phyloP scores from a whole-genome alignment of 352 stramenopile genomes.

The Pythium grandisporangium region DNA sequence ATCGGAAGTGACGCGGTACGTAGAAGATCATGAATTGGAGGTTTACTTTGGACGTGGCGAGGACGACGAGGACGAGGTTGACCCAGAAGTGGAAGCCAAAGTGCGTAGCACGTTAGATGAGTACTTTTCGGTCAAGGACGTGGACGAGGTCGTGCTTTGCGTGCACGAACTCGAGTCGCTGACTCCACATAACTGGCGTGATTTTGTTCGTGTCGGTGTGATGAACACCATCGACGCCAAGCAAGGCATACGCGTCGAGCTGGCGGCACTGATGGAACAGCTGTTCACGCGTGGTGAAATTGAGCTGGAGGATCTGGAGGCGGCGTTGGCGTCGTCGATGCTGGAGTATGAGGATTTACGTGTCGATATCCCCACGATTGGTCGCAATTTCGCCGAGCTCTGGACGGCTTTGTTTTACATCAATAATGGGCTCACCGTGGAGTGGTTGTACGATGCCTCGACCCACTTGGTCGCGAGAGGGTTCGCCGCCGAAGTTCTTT shows the following conservation, averaged over 20 bases:
- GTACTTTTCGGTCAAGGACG: constrained; percentile 67
- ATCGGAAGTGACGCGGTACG: constrained; percentile 37
- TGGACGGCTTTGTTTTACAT: constrained; percentile 54
- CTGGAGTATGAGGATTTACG: constrained; percentile 66
- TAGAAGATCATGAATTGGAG: constrained; percentile 53
- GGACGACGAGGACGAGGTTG: constrained; percentile 36
- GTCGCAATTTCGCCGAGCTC: constrained; percentile 43
- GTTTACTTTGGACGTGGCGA: constrained; percentile 50
- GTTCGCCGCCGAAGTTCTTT: constrained; percentile 37
- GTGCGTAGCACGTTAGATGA: constrained; percentile 70
- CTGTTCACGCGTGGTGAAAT: constrained; percentile 35
- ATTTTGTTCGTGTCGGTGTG: constrained; percentile 54
- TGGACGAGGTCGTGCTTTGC: constrained; percentile 65
- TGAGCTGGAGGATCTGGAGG: constrained; percentile 34
- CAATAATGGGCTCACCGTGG: constrained; percentile 22
- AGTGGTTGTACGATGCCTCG: constrained; percentile 37
- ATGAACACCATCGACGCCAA: constrained; percentile 46
- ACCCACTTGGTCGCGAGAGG: constrained; percentile 30
- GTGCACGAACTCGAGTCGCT: constrained; percentile 46
- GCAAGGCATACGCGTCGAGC: constrained; percentile 26
- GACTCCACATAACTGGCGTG: constrained; percentile 29
- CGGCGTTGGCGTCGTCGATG: constrained; percentile 41
- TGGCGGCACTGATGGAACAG: constrained; percentile 29
- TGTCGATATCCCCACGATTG: constrained; percentile 65
- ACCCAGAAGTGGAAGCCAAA: constrained; percentile 49